Evolutionary conservation across 306 rosid genomes (phyloP).

Genomic region (Morella rubra): DNA sequence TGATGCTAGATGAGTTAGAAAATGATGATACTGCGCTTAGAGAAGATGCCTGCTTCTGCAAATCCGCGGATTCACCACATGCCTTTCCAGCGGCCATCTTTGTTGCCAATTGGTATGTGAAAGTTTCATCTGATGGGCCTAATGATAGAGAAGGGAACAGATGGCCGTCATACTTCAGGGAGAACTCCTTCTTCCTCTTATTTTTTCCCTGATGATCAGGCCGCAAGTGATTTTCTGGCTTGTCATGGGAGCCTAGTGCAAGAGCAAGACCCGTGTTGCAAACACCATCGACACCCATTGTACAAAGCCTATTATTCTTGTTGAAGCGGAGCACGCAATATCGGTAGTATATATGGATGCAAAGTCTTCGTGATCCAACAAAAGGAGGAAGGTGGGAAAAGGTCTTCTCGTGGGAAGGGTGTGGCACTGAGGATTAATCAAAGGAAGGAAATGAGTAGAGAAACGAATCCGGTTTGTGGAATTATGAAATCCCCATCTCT

Average conservation of each 20-base stretch:
- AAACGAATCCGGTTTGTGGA: slow-evolving; percentile 29
- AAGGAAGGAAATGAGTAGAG: slow-evolving; percentile 10
- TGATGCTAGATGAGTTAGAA: slow-evolving; percentile 61
- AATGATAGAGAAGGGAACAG: slow-evolving; percentile 55
- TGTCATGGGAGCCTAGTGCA: slow-evolving; percentile 37
- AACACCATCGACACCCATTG: slow-evolving; percentile 49
- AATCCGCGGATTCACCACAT: slow-evolving; percentile 25
- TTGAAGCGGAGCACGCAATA: slow-evolving; percentile 8
- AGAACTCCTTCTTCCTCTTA: slow-evolving; percentile 23
- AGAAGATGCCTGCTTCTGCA: slow-evolving; percentile 36
- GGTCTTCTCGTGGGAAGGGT: slow-evolving; percentile 11
- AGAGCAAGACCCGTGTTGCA: slow-evolving; percentile 52
- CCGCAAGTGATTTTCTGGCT: slow-evolving; percentile 13
- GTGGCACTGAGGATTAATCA: slow-evolving; percentile 35
- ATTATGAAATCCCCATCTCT: slow-evolving; percentile 35
- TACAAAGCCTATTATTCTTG: background rate
- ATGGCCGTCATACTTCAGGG: slow-evolving; percentile 34
- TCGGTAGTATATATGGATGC: slow-evolving; percentile 12
- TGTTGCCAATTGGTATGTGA: background rate
- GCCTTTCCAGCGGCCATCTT: slow-evolving; percentile 9
- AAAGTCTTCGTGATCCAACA: background rate
- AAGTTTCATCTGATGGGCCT: slow-evolving; percentile 39
- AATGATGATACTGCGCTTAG: slow-evolving; percentile 58
- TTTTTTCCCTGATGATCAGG: slow-evolving; percentile 14
- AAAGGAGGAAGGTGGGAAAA: slow-evolving; percentile 15